These are phyloP conservation scores for Neurospora tetraspora DNA, from an alignment of 495 filamentous ascomycete genomes.

Conservation along the genomic window DNA sequence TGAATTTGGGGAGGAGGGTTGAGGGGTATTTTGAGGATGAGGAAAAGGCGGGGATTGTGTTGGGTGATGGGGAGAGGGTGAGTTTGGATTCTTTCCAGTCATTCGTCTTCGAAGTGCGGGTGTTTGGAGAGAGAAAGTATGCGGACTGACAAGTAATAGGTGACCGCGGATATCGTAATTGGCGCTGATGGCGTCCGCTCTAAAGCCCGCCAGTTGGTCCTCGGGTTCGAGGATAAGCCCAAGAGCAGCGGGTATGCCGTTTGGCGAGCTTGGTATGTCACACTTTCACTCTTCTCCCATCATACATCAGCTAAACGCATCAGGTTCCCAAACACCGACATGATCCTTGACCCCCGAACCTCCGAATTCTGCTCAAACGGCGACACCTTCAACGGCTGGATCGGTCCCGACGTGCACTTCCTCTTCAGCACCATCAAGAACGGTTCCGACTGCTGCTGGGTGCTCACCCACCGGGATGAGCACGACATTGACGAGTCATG, in stretches of 20 bases:
- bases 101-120: too few relatives aligned
- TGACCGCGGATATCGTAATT: constrained; percentile 45
- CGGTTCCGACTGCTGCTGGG: constrained; percentile 55
- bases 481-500: constrained; percentile 52
- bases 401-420: constrained; percentile 50
- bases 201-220: constrained; percentile 46
- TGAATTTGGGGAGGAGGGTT: constrained; percentile 43
- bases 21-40: constrained; percentile 48
- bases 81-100: background rate
- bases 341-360: constrained; percentile 49
- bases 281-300: background rate
- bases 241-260: constrained; percentile 51
- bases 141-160: constrained; percentile 3
- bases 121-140: background rate
- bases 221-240: constrained; percentile 50
- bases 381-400: constrained; percentile 53
- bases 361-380: constrained; percentile 50
- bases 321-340: constrained; percentile 49
- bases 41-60: constrained; percentile 40
- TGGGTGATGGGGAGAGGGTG: constrained; percentile 40
- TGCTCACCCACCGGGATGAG: constrained; percentile 50
- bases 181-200: constrained; percentile 52
- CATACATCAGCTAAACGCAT: too few relatives aligned
- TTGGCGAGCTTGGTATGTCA: constrained; percentile 45
- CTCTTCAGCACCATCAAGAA: constrained; percentile 50